Evolutionary conservation across 1,284 basidiomycete genomes (phyloP).

Genomic region (Ganoderma multipileum): DNA sequence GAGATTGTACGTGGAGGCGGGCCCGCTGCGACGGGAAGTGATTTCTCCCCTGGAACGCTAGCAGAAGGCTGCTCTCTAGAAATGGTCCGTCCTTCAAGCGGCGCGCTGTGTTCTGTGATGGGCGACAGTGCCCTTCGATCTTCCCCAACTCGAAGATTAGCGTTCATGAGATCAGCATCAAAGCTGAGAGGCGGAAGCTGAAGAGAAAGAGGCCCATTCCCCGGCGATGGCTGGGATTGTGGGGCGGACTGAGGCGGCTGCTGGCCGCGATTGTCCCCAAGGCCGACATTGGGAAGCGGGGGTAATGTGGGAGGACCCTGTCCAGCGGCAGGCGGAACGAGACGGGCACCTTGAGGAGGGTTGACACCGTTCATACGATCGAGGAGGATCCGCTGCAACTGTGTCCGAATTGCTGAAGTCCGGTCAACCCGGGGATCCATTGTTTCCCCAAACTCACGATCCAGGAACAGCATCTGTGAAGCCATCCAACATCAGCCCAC

Average conservation of each 20-base stretch:
- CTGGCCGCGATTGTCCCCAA: conserved; percentile 7
- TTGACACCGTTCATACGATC: conserved; percentile 63
- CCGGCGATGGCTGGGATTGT: conserved; percentile 5
- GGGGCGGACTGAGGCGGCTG: background rate
- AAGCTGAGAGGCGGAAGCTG: conserved; percentile 46
- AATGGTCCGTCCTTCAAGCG: conserved; percentile 33
- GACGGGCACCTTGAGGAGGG: conserved; percentile 24
- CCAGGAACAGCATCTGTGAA: conserved; percentile 83
- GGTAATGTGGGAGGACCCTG: conserved; percentile 35
- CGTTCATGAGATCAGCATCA: conserved; percentile 28
- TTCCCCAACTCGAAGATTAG: conserved; percentile 12
- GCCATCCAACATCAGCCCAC: conserved; percentile 16
- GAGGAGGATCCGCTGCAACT: conserved; percentile 68
- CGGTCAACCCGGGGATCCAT: conserved; percentile 83
- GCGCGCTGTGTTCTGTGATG: conserved; percentile 41
- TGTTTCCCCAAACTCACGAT: conserved; percentile 82
- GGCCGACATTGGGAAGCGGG: conserved; percentile 33
- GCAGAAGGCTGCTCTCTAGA: conserved; percentile 26
- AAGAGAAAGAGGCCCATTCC: conserved; percentile 23
- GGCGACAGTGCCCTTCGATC: conserved; percentile 41
- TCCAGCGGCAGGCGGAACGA: conserved; percentile 15
- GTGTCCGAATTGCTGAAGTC: conserved; percentile 71
- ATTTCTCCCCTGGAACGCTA: conserved; percentile 3
- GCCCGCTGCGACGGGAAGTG: background rate
- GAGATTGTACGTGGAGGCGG: conserved; percentile 24